These are phyloP conservation scores for Hippophae gyantsensis DNA, from an alignment of 306 rosid genomes.

Conservation along the genomic window DNA sequence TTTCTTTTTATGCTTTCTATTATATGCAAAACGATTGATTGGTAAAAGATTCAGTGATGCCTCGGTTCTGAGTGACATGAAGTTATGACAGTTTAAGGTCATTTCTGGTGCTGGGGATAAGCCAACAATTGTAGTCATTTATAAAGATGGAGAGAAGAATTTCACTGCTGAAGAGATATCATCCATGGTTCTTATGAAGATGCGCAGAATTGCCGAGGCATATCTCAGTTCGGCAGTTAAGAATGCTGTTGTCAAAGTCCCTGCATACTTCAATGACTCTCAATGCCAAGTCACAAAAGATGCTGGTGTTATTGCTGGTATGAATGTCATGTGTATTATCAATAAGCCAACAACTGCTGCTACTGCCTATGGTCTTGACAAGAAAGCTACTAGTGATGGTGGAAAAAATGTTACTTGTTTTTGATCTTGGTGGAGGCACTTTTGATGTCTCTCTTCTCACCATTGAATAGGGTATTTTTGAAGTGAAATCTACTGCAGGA, in stretches of 20 bases:
- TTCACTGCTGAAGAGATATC: slow-evolving; percentile 34
- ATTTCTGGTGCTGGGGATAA: slow-evolving; percentile 24
- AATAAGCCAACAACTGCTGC: slow-evolving; percentile 35
- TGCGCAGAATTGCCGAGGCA: slow-evolving; percentile 34
- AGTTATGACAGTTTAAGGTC: slow-evolving; percentile 35
- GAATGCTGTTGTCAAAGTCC: slow-evolving; percentile 35
- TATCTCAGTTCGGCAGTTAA: slow-evolving; percentile 17
- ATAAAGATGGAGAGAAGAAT: slow-evolving; percentile 29
- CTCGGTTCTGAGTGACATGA: slow-evolving; percentile 26
- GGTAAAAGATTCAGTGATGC: slow-evolving; percentile 31
- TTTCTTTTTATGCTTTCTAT: not conserved
- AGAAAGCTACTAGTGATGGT: slow-evolving; percentile 2
- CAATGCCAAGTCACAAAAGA: slow-evolving; percentile 35
- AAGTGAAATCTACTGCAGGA: slow-evolving; percentile 33
- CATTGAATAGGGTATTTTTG: slow-evolving; percentile 22
- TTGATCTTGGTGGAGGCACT: slow-evolving; percentile 32
- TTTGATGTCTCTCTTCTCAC: slow-evolving; percentile 35
- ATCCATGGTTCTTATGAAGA: slow-evolving; percentile 25
- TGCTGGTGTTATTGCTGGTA: slow-evolving; percentile 26
- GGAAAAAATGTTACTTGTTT: slow-evolving; percentile 28
- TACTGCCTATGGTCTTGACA: slow-evolving; percentile 38
- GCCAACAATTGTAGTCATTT: slow-evolving; percentile 27
- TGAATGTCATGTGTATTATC: slow-evolving; percentile 32
- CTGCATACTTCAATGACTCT: slow-evolving; percentile 27
- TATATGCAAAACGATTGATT: slow-evolving; percentile 36